phyloP scores from a whole-genome alignment of 805 yeast species.

The Barnettozyma californica region DNA sequence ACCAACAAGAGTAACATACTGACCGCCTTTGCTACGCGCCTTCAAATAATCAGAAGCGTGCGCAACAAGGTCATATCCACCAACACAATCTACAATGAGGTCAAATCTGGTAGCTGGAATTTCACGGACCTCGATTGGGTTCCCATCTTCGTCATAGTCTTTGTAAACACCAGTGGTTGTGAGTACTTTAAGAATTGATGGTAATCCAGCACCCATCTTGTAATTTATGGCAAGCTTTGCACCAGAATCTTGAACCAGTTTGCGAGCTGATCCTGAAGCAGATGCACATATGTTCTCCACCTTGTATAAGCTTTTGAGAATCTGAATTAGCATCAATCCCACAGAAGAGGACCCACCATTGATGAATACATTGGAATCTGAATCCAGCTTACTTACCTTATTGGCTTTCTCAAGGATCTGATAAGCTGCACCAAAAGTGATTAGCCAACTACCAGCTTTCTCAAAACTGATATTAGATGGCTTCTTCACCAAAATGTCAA shows the following conservation, averaged over 20 bases:
- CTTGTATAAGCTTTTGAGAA: constrained; percentile 47
- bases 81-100: constrained; percentile 63
- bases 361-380: constrained; percentile 48
- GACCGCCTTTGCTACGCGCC: constrained; percentile 38
- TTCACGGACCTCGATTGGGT: constrained; percentile 19
- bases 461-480: constrained; percentile 42
- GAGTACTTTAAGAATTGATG: constrained; percentile 16
- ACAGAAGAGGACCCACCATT: constrained; percentile 79
- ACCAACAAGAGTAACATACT: constrained; percentile 59
- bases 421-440: constrained; percentile 60
- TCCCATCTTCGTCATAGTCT: constrained; percentile 25
- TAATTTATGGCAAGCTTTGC: constrained; percentile 52
- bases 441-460: constrained; percentile 62
- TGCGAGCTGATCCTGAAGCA: constrained; percentile 49
- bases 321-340: constrained; percentile 56
- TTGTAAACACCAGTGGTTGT: constrained; percentile 29
- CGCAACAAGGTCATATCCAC: constrained; percentile 48
- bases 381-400: constrained; percentile 27
- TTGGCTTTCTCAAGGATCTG: constrained; percentile 32
- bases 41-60: constrained; percentile 40
- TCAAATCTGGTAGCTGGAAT: constrained; percentile 41
- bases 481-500: constrained; percentile 42
- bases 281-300: constrained; percentile 49
- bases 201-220: constrained; percentile 20
- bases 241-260: constrained; percentile 41